Base-by-base conservation (phyloP, 2,329 filamentous ascomycete species). In the Diaporthe vaccinii region DNA sequence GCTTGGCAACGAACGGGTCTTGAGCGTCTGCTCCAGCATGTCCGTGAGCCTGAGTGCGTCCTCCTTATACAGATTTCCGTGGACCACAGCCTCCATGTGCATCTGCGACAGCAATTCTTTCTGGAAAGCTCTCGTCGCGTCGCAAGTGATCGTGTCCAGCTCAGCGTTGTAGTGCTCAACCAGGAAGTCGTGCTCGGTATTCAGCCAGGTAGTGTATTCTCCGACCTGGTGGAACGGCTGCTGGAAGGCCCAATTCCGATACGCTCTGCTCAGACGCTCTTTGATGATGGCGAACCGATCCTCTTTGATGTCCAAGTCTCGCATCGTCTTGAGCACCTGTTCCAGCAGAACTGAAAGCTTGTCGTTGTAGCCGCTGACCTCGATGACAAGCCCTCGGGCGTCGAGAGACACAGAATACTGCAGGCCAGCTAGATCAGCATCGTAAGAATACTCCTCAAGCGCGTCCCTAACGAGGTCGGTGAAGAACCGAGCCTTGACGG, bases 31-130 rank as follows among this genome's bases (percentile, higher is more conserved):
- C 82, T 97, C 94, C 36, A 98, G 89, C 80, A 98, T 89, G 78
- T 97, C 92, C 0, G 95, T 96, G 82, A 98, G 89, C 82, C 93
- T 93, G 73, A 98, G 87, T 0, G 95, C 95, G 81, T 99, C 97
- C 82, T 98, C 95, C 85, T 96, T 97, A 87, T 98, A 95, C 73
- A 99, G 83, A 83, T 99, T 99, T 71, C 97, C 97, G 80, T 98
- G 96, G 0, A 93, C 94, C 74, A 98, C 90, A 3, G 95, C 89
- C 83, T 99, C 97, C 77, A 98, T 93, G 80, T 98, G 94, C 78
- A 96, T 89, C 82, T 98, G 95, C 17, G 91, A 89, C 57, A 98
- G 88, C 62, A 98, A 86, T 79, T 97, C 93, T 58, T 93, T 93
- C 82, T 93, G 93, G 85, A 98, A 98, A 9, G 89, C 85, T 67